Evolutionary conservation across 495 filamentous ascomycete genomes (phyloP).

Genomic region (Penicillium ucsense): DNA sequence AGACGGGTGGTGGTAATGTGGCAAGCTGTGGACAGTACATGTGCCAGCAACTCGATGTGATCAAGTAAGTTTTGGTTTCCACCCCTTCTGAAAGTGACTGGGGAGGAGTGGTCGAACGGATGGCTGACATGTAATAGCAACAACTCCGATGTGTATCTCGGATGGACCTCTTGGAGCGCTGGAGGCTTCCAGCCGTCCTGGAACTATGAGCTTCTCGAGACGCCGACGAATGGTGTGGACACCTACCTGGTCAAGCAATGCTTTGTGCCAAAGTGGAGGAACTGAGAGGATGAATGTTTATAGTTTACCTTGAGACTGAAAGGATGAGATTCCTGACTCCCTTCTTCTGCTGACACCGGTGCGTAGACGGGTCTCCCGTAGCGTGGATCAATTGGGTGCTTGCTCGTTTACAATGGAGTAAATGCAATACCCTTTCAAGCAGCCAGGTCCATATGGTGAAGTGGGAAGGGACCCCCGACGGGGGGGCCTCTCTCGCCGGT

Average conservation of each 20-base stretch:
- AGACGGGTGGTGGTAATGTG: background rate
- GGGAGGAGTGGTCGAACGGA: too few species aligned
- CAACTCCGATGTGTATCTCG: background rate
- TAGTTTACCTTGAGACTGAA: too few species aligned
- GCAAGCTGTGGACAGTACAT: background rate
- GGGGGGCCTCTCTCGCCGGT: too few species aligned
- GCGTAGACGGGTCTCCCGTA: too few species aligned
- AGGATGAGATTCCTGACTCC: too few species aligned
- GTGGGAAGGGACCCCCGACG: too few species aligned
- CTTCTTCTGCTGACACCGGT: too few species aligned
- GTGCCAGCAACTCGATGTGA: background rate
- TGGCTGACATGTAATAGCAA: background rate
- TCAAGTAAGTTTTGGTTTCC: background rate
- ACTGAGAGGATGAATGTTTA: background rate
- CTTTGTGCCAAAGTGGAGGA: constrained; percentile 1
- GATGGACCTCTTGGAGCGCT: background rate
- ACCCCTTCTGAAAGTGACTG: background rate
- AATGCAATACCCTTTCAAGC: too few species aligned
- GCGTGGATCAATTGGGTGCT: too few species aligned
- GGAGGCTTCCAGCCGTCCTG: background rate
- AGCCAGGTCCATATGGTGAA: too few species aligned
- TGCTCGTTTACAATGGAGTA: too few species aligned
- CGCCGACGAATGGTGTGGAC: background rate
- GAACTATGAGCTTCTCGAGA: background rate
- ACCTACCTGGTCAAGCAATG: background rate